Conservation (phyloP, 805 yeast species). For the Candida krabiensis region DNA sequence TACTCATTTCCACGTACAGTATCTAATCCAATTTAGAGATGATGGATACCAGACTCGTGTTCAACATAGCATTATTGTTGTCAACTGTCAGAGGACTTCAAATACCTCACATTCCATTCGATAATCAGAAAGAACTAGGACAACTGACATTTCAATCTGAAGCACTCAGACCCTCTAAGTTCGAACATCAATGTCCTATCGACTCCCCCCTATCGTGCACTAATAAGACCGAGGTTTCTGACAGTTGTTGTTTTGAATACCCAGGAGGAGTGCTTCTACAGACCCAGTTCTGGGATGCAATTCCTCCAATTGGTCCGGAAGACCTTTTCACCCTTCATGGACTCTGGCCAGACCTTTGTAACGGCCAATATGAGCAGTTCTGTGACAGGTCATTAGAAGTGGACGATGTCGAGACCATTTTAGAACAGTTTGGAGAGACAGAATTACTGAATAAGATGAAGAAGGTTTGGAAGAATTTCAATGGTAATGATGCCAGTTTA, state of each 20-base stretch:
- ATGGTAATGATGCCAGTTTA: constrained; percentile 63
- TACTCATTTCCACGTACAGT: too few species aligned
- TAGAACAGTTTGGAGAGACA: constrained; percentile 46
- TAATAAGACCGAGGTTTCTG: constrained; percentile 50
- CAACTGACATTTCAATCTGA: too few species aligned
- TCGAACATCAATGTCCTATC: constrained; percentile 51
- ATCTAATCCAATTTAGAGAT: too few species aligned
- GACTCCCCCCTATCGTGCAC: constrained; percentile 62
- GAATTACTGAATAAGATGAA: constrained; percentile 59
- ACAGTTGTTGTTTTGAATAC: constrained; percentile 81
- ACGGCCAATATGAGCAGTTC: constrained; percentile 76
- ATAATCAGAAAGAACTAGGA: too few species aligned
- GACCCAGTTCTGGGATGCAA: constrained; percentile 93
- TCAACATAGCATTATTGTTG: too few species aligned
- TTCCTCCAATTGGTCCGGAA: constrained; percentile 69
- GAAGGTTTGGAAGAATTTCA: constrained; percentile 69
- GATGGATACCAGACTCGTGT: too few species aligned
- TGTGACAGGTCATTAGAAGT: constrained; percentile 66
- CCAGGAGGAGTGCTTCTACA: constrained; percentile 82
- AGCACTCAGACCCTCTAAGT: too few species aligned
- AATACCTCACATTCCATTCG: too few species aligned
- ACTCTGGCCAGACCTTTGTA: constrained; percentile 86
- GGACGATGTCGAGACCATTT: constrained; percentile 44
- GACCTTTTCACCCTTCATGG: constrained; percentile 82
- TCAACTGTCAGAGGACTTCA: too few species aligned